Base-by-base conservation (phyloP, 805 yeast species). In the Wickerhamiella allomyrinae region DNA sequence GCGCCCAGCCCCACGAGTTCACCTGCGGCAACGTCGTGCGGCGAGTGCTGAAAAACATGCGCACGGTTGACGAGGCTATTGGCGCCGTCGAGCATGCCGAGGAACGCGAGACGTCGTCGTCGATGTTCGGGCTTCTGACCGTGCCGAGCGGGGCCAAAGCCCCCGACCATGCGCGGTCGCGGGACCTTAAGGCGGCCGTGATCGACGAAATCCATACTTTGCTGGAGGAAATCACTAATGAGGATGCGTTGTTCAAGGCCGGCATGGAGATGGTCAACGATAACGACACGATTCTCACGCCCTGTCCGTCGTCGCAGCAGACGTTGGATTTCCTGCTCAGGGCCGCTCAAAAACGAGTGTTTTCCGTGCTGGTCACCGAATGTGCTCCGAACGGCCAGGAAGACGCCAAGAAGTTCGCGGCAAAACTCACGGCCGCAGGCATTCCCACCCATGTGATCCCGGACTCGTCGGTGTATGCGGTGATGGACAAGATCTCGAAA, bases 401-500 rank as follows among this genome's bases (percentile, higher is more conserved):
- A 20, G 67, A 67, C 19, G 84, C 96, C 1, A 94, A 84, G 53
- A 66, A 65, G 45, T 84, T 89, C 57, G 95, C 91, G 19, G 74
- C 76, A 53, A 74, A 72, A 43, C 70, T 91, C 48, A 79, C 94
- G 1, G 79, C 76, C 43, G 85, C 89, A 43, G 83, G 87, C 41
- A 84, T 91, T 37, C 94, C 86, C 48, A 79, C 95, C 1, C 81
- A 87, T 2, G 73, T 91, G 42, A 81, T 91, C 27, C 96, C 98
- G 1, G 99, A 91, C 57, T 73, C 94, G 5, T 80, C 94, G 20
- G 86, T 80, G 0, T 85, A 79, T 61, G 96, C 98, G 0, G 85
- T 91, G 37, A 91, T 91, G 97, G 82, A 95, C 29, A 70, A 95
- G 49, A 97, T 91, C 5, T 95, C 96, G 35, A 93, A 93, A 59